Base-by-base conservation (phyloP, 2,329 filamentous ascomycete genomes). In the Aspergillus sp. region DNA sequence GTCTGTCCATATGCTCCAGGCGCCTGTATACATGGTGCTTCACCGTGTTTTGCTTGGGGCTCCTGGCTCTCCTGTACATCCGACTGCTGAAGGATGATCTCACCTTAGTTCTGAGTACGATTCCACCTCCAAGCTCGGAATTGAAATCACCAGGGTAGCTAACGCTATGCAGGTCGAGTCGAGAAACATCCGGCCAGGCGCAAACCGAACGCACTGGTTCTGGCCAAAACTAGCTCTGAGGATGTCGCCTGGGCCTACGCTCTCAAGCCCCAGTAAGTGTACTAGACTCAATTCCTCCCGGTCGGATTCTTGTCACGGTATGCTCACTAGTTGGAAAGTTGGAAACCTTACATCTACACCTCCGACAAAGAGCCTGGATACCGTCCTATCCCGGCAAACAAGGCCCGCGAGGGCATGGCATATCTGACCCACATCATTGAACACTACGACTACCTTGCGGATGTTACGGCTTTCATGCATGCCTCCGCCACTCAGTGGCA, bases 341-440 rank as follows among this genome's bases (percentile, higher is more conserved):
- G 59, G 59, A 53, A 4, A 12, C 65, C 67, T 1, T 69, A 67
- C 36, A 62, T 70, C 19, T 70, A 67, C 39, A 64, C 64, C 1
- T 64, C 61, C 30, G 67, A 69, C 19, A 32, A 57, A 15, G 36
- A 52, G 2, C 67, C 65, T 25, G 63, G 66, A 38, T 67, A 32
- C 28, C 47, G 8, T 58, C 52, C 5, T 23, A 38, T 49, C 60
- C 59, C 59, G 32, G 50, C 52, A 3, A 61, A 61, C 28, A 61
- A 87, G 70, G 86, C 86, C 17, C 82, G 86, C 63, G 86, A 89
- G 71, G 84, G 82, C 25, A 82, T 86, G 73, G 80, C 85, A 5
- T 87, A 88, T 67, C 77, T 87, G 23, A 84, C 81, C n/a, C 87
- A 86, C 70, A 80, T 88, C 64, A 81, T 86, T 67, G 84, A 87